Base-by-base conservation (phyloP, 192 early-diverging fungal genomes). In the Allomyces arbusculus region DNA sequence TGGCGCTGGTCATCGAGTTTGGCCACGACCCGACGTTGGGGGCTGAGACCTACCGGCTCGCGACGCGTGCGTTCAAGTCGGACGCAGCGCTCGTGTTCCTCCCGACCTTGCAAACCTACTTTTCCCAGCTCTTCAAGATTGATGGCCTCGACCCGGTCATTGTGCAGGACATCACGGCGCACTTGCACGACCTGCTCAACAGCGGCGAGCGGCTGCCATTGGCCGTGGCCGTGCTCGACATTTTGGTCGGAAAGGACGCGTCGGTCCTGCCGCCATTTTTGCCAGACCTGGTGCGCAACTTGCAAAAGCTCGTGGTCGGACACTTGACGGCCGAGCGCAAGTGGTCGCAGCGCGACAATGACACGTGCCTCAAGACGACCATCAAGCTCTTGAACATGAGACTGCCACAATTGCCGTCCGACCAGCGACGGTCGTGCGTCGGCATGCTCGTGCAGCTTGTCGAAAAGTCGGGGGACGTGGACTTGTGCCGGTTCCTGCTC, bases 361-460 rank as follows among this genome's bases (percentile, higher is more conserved):
- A 58, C 16, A n/a, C 50, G 16, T 14, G 20, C 50, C 20, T 58
- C 20, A 58, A 20, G 50, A n/a, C 50, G 3, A 58, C 20, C 50
- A 20, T 58, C 20, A 33, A 69, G 50, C 62, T 69, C n/a, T 44
- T 69, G 16, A 69, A 69, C 16, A 24, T 68, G 20, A 76, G 87
- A 62, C 82, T 91, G 22, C 79, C 85, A 10, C 77, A 81, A 44
- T 74, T 90, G 26, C 64, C 79, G 63, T 89, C 84, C 61, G 97
- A 99, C 66, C 84, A 89, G 64, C 85, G 97, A 16, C 85, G 88
- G 69, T 79, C 80, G 74, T 96, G 90, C 74, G 74, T 96, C 45
- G 84, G 86, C 7, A 80, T 81, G 26, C 71, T 99, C 8, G 84
- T 84, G 23, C 87, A 88, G 68, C 75, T 99, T 12, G 85, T 95